Percentiles rank a stretch among this genome's conserved stretches.
These are phyloP conservation scores for Oenanthe javanica DNA, from an alignment of 140 eudicot species.

Conservation along the genomic window DNA sequence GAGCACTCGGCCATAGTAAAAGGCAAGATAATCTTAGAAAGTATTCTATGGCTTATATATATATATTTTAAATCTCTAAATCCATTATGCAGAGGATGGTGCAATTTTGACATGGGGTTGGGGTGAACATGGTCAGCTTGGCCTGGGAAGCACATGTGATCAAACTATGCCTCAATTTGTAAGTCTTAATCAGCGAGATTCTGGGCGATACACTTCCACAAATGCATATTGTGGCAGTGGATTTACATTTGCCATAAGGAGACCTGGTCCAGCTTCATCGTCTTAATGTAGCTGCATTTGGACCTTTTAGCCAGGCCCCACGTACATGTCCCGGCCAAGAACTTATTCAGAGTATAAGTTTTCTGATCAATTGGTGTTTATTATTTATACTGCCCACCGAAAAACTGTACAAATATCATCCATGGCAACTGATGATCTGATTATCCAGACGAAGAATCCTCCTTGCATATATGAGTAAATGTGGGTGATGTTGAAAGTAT, in stretches of 20 bases:
- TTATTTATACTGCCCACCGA: background rate
- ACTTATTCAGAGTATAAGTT: background rate
- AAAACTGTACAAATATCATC: background rate
- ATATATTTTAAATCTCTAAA: background rate
- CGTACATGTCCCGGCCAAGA: background rate
- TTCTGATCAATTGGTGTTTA: background rate
- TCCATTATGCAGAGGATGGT: slow-evolving; percentile 48
- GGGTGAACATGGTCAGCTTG: slow-evolving; percentile 99
- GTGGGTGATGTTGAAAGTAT: background rate
- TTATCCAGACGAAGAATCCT: background rate
- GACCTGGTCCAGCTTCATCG: background rate
- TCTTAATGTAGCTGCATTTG: background rate
- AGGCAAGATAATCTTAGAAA: slow-evolving; percentile 34
- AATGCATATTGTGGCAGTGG: slow-evolving; percentile 82
- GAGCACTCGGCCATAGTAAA: slow-evolving; percentile 80
- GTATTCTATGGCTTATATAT: background rate
- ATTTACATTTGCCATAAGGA: slow-evolving; percentile 19
- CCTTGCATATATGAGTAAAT: background rate
- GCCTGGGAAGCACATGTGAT: slow-evolving; percentile 63
- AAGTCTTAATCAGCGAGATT: slow-evolving; percentile 17
- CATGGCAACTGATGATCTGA: background rate
- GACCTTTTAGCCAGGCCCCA: background rate
- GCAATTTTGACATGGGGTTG: slow-evolving; percentile 82
- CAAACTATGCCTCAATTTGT: slow-evolving; percentile 58
- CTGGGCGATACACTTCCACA: slow-evolving; percentile 7